These are phyloP conservation scores for Trichoderma gamsii DNA, from an alignment of 495 filamentous ascomycete species.

Conservation along the genomic window DNA sequence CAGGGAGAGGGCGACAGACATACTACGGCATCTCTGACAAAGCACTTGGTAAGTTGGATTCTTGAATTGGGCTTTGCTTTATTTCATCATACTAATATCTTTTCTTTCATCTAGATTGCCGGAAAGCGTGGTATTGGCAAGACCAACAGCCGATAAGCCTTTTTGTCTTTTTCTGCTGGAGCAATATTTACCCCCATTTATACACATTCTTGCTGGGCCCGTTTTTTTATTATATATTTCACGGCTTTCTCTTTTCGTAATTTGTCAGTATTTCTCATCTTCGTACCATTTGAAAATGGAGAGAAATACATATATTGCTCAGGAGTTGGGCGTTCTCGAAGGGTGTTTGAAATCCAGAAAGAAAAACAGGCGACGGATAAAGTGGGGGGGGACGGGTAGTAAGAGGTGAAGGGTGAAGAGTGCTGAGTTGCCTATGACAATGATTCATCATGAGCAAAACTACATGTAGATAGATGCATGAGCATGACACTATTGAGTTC, in stretches of 20 bases:
- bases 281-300: neutral
- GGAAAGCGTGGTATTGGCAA: slow-evolving; percentile 57
- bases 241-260: neutral
- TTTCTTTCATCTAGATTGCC: slow-evolving; percentile 34
- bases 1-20: slow-evolving; percentile 96
- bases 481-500: neutral
- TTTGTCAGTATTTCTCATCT: neutral
- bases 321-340: slow-evolving; percentile 13
- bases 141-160: slow-evolving; percentile 41
- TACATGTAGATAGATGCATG: neutral
- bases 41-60: slow-evolving; percentile 72
- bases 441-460: neutral
- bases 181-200: neutral
- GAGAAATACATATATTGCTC: neutral
- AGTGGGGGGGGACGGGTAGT: neutral
- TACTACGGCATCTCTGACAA: slow-evolving; percentile 70
- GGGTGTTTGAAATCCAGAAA: slow-evolving; percentile 2
- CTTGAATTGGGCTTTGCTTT: neutral
- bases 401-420: neutral
- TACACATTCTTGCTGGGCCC: neutral
- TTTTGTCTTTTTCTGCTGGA: neutral
- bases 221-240: neutral
- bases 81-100: slow-evolving; percentile 26
- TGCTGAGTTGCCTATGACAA: neutral
- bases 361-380: neutral